Evolutionary conservation across 2,329 filamentous ascomycete species (phyloP).

Genomic region (Colletotrichum chlorophyti): DNA sequence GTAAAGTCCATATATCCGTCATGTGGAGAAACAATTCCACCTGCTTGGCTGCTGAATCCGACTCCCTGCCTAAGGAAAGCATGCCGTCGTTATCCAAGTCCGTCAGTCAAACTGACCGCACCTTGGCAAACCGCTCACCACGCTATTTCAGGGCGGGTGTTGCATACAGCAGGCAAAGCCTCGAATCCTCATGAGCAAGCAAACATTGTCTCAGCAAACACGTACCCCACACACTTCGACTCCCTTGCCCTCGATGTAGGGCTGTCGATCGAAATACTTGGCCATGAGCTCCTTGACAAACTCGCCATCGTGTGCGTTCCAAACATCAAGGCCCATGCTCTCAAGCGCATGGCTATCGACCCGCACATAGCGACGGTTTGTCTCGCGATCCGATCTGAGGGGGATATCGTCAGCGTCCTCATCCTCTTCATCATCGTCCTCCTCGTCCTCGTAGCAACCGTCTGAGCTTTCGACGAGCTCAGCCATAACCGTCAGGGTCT

Average conservation of each 20-base stretch:
- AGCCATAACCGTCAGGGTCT: constrained; percentile 67
- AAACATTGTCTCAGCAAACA: constrained; percentile 64
- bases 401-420: constrained; percentile 39
- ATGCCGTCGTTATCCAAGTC: background rate
- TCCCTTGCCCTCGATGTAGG: constrained; percentile 70
- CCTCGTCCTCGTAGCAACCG: constrained; percentile 50
- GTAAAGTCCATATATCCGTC: too few relatives aligned
- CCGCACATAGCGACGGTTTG: constrained; percentile 49
- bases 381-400: constrained; percentile 32
- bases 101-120: background rate
- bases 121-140: background rate
- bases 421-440: constrained; percentile 38
- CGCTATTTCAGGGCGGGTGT: background rate
- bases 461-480: constrained; percentile 63
- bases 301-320: constrained; percentile 73
- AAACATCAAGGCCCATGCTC: constrained; percentile 78
- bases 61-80: too few relatives aligned
- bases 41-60: too few relatives aligned
- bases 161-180: background rate
- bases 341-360: constrained; percentile 71
- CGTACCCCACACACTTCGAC: constrained; percentile 77
- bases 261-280: constrained; percentile 70
- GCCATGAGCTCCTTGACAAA: constrained; percentile 70
- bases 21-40: too few relatives aligned
- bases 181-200: background rate